Evolutionary conservation across 495 filamentous ascomycete species (phyloP).

Genomic region (Tetracladium marchalianum): DNA sequence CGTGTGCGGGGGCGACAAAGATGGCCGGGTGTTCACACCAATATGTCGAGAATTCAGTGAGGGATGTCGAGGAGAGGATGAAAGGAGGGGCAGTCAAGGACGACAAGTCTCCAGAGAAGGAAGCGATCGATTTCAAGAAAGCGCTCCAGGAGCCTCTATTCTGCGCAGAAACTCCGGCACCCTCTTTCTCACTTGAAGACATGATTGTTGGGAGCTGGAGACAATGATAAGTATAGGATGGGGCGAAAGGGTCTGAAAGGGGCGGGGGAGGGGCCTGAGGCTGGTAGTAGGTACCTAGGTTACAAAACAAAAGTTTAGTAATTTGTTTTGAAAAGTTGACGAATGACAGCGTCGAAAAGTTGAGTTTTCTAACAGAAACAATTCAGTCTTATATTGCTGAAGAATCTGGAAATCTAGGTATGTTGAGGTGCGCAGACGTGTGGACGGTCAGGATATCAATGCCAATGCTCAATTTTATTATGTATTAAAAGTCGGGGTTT

Average conservation of each 20-base stretch:
- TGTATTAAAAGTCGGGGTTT: too few relatives aligned
- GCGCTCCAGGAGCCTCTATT: conserved; percentile 20
- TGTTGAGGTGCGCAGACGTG: too few relatives aligned
- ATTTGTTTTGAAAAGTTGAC: too few relatives aligned
- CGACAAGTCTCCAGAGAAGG: conserved; percentile 92
- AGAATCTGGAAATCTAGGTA: too few relatives aligned
- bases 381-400: too few relatives aligned
- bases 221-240: background rate
- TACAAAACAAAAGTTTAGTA: too few relatives aligned
- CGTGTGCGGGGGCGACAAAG: conserved; percentile 79
- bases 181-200: conserved; percentile 18
- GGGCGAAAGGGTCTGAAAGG: background rate
- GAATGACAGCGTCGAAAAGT: too few relatives aligned
- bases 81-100: conserved; percentile 94
- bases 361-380: too few relatives aligned
- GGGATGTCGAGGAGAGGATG: conserved; percentile 85
- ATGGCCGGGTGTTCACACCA: conserved; percentile 90
- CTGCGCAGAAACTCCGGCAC: conserved; percentile 16
- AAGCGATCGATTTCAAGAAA: conserved; percentile 64
- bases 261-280: background rate
- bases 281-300: too few relatives aligned
- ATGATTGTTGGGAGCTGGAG: conserved; percentile 1
- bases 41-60: conserved; percentile 94
- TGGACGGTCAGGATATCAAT: too few relatives aligned
- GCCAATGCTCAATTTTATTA: too few relatives aligned